These are phyloP conservation scores for Cetraspora pellucida DNA, from an alignment of 192 early-diverging fungal genomes.

Conservation along the genomic window DNA sequence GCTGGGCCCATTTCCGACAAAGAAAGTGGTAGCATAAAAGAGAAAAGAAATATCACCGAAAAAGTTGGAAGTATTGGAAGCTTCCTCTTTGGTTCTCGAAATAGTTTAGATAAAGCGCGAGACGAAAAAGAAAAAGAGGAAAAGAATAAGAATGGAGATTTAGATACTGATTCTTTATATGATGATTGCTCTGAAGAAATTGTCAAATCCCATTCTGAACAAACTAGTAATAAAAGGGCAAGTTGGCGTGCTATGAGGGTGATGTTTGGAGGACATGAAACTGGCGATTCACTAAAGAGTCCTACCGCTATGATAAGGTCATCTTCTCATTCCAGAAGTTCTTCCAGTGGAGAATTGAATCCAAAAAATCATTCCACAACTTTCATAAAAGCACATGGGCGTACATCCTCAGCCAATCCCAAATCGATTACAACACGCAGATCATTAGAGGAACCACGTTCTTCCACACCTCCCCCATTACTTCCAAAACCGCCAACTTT, in stretches of 20 bases:
- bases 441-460: constrained; percentile 30
- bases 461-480: constrained; percentile 22
- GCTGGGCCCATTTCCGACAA: constrained; percentile 24
- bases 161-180: constrained; percentile 2
- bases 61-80: constrained; percentile 19
- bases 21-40: constrained; percentile 10
- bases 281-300: background rate
- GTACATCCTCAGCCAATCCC: background rate
- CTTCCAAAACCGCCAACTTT: constrained; percentile 27
- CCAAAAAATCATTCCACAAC: constrained; percentile 4
- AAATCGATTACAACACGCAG: background rate
- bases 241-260: constrained; percentile 26
- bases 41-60: constrained; percentile 34
- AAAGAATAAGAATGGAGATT: constrained; percentile 5
- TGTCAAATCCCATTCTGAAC: background rate
- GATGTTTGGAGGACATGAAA: constrained; percentile 26
- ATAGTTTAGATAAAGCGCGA: constrained; percentile 24
- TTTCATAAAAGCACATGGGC: constrained; percentile 9
- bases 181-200: constrained; percentile 1
- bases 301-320: background rate
- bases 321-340: constrained; percentile 7
- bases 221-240: constrained; percentile 23
- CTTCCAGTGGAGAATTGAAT: background rate
- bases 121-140: constrained; percentile 31
- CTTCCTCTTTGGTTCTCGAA: constrained; percentile 28